Conservation (phyloP, 306 rosid genomes). For the Prinsepia uniflora region DNA sequence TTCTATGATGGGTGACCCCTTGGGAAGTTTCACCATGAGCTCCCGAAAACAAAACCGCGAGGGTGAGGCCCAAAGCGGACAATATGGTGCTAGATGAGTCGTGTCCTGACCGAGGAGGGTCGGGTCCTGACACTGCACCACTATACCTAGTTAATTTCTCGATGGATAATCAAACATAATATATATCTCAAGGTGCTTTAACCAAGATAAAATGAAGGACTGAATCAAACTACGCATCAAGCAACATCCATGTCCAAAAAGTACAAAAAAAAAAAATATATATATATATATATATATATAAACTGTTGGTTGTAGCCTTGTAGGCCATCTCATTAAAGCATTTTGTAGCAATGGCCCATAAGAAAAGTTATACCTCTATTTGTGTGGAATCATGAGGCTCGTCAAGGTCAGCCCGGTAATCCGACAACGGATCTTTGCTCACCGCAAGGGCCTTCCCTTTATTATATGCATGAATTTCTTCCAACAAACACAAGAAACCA, state of each 20-base stretch:
- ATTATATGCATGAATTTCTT: conserved; percentile 87
- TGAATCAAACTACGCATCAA: conserved; percentile 3
- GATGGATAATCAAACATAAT: not conserved
- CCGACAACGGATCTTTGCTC: conserved; percentile 90
- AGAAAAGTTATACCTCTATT: conserved; percentile 54
- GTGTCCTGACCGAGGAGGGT: too few relatives aligned
- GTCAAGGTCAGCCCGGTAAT: conserved; percentile 96
- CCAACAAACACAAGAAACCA: conserved; percentile 50
- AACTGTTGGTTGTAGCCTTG: too few relatives aligned
- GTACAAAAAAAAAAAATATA: not conserved
- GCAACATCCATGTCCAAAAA: not conserved
- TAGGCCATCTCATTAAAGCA: conserved; percentile 10
- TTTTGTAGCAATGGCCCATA: not conserved
- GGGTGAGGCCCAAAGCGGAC: too few relatives aligned
- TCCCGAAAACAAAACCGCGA: too few relatives aligned
- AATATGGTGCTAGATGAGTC: too few relatives aligned
- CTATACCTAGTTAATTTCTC: not conserved
- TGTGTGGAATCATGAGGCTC: conserved; percentile 91
- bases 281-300: not conserved
- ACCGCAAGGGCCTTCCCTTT: conserved; percentile 83
- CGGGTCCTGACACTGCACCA: too few relatives aligned
- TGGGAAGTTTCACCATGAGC: too few relatives aligned
- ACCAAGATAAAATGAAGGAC: not conserved
- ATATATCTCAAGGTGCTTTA: not conserved
- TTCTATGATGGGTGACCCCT: too few relatives aligned